Evolutionary conservation across 257 asterid species (phyloP), one percentile per base, ranked within the genome.

Genomic region (Solanum arcanum): DNA sequence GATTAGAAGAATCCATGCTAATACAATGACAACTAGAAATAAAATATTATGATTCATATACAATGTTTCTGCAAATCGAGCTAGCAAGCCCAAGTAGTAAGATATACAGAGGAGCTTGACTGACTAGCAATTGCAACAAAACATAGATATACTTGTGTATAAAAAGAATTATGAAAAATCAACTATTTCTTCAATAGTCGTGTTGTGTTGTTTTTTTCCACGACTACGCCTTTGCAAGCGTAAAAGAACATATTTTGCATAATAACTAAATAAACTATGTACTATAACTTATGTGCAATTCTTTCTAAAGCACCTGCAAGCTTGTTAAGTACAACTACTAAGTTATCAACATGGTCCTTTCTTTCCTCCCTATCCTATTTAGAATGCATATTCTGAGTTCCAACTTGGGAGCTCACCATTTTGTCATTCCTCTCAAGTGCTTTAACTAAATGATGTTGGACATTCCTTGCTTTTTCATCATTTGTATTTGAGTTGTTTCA

Each of bases 211-310:
- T 52, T 16, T 52, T 16, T 39, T 86, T 42, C 18, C 59, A 56
- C 23, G 21, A 37, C 52, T 56, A 56, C 37, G 46, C 41, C 84
- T 86, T 52, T 23, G 29, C 20, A 73, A 86, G 42, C 18, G 21
- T 25, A 74, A 18, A 86, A 75, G 35, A 75, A 85, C 29, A 66
- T 60, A 7, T 49, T 90, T 86, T 93, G 77, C 91, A 87, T 90
- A 3, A 59, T 29, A 29, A 29, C 31, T 31, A 29, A 15, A 29
- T 86, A 64, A 25, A 66, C 27, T 86, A 69, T 80, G 64, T 23
- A 78, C 95, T 95, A 96, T 88, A 96, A 87, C 87, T 94, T 96
- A 88, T 95, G 96, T 1, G 97, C 98, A 88, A 96, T 94, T 92
- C 92, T 92, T 84, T 95, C 97, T 92, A 96, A 69, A 4, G 97